Evolutionary conservation across 768 basidiomycete species (phyloP).

Genomic region (Boletus reticulatus): DNA sequence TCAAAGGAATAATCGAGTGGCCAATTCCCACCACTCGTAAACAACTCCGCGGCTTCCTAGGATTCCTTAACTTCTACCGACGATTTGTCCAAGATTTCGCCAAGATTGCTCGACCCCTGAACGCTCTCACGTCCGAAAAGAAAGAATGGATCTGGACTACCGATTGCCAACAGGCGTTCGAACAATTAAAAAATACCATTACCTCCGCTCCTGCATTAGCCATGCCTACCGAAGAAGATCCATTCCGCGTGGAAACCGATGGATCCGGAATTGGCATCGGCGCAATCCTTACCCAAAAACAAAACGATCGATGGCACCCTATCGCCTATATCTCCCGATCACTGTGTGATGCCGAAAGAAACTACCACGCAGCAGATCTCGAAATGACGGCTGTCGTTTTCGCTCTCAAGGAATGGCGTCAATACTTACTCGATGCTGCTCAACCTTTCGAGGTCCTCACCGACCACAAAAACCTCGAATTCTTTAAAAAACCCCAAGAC

Average conservation of each 20-base stretch:
- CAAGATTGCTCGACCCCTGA: background rate
- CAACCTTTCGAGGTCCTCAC: background rate
- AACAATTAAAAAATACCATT: background rate
- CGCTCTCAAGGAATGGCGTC: background rate
- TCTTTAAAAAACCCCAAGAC: background rate
- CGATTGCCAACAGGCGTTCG: background rate
- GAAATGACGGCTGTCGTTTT: background rate
- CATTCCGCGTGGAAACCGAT: background rate
- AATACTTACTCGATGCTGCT: background rate
- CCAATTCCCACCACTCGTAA: rapidly evolving
- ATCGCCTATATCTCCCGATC: too few relatives aligned
- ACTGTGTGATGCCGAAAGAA: too few relatives aligned
- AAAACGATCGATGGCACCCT: too few relatives aligned
- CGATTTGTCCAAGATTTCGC: background rate
- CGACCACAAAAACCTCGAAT: background rate
- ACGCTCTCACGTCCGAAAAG: background rate
- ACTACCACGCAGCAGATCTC: background rate
- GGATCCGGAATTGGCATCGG: background rate
- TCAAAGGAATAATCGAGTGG: background rate
- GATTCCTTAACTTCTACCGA: background rate
- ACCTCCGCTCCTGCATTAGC: background rate
- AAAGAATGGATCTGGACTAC: background rate
- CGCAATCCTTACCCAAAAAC: background rate
- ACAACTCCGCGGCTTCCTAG: background rate
- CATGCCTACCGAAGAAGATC: background rate